phyloP scores from a whole-genome alignment of 208 protist genomes.

The Leishmania major region DNA sequence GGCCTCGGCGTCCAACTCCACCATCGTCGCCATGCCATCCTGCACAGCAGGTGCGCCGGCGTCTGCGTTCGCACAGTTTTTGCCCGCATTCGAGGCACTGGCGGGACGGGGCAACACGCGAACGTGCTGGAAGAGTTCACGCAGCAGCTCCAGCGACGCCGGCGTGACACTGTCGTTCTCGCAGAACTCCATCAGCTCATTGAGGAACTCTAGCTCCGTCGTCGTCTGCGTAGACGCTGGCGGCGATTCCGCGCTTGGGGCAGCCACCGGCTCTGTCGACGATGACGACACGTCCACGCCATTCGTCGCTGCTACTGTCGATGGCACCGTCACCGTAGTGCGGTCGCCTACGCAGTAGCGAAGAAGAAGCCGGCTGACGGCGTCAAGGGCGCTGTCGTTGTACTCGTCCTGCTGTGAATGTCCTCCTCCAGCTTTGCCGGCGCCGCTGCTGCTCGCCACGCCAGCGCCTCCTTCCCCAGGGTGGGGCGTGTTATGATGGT shows the following conservation, averaged over 20 bases:
- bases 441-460: not conserved
- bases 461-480: not conserved
- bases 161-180: constrained; percentile 40
- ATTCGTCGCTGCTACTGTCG: constrained; percentile 18
- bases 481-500: not conserved
- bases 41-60: not conserved
- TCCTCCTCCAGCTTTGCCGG: not conserved
- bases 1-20: constrained; percentile 17
- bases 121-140: constrained; percentile 62
- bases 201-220: constrained; percentile 45
- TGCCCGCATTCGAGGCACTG: not conserved
- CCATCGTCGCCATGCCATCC: constrained; percentile 9
- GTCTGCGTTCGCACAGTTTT: constrained; percentile 1
- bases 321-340: not conserved
- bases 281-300: not conserved
- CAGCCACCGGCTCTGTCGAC: not conserved
- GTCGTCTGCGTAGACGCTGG: constrained; percentile 17
- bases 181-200: constrained; percentile 44
- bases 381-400: constrained; percentile 44
- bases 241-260: constrained; percentile 9
- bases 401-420: constrained; percentile 20
- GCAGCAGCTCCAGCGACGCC: constrained; percentile 49
- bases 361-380: constrained; percentile 57
- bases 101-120: constrained; percentile 38
- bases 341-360: constrained; percentile 42